These are phyloP conservation scores for Leishmania tropica DNA, from an alignment of 208 protist species.

Conservation along the genomic window DNA sequence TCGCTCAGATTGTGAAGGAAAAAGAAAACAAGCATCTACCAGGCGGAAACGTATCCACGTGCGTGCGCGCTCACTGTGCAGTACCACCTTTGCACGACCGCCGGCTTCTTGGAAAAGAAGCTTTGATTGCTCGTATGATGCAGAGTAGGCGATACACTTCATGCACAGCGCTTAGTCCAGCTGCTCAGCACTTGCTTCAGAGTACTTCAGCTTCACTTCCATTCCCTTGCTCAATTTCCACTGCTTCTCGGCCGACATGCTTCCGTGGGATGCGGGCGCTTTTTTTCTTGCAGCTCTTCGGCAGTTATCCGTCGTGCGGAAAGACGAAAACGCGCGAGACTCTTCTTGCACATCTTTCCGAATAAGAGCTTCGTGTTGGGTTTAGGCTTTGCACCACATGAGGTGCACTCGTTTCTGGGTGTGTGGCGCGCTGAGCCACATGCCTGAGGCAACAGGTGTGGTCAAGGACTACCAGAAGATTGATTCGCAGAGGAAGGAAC, in stretches of 20 bases:
- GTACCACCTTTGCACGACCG: background rate
- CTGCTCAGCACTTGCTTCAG: background rate
- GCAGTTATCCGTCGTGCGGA: background rate
- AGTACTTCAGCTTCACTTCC: background rate
- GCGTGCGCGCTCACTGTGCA: too few relatives aligned
- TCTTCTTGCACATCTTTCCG: background rate
- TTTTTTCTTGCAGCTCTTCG: background rate
- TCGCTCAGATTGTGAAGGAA: background rate
- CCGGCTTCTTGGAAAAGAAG: background rate
- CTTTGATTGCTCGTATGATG: background rate
- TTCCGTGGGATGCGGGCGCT: too few relatives aligned
- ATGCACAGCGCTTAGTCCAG: background rate
- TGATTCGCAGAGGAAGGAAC: conserved; percentile 48
- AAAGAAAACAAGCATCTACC: background rate
- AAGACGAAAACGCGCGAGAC: background rate
- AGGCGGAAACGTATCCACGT: background rate
- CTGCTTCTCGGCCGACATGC: background rate
- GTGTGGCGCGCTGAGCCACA: conserved; percentile 55
- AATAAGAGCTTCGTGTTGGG: background rate
- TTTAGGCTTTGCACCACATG: conserved; percentile 29
- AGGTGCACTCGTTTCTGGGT: conserved; percentile 38
- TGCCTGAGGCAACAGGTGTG: conserved; percentile 33
- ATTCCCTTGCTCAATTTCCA: background rate
- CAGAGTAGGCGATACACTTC: background rate
- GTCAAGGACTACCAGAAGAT: conserved; percentile 79